Conservation (phyloP, 2,329 filamentous ascomycete genomes). For the Xylariaceae sp. region DNA sequence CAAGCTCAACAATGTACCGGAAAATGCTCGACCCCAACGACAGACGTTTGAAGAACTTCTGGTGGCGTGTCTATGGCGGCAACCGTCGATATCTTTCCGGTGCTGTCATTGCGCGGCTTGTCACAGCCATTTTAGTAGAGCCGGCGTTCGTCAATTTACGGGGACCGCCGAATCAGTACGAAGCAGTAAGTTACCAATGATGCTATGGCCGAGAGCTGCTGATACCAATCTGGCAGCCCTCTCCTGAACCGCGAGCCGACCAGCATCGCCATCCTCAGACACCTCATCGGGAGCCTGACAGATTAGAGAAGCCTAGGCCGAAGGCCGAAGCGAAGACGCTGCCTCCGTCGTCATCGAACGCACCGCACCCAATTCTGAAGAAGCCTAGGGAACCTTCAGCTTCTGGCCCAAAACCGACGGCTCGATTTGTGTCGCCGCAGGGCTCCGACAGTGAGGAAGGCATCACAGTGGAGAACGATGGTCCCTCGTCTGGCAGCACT, state of each 20-base stretch:
- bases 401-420: conserved; percentile 49
- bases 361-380: conserved; percentile 52
- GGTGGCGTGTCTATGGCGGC: conserved; percentile 60
- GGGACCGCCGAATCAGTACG: conserved; percentile 46
- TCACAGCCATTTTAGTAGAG: conserved; percentile 50
- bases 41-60: conserved; percentile 55
- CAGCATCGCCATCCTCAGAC: conserved; percentile 6
- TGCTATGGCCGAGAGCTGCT: conserved; percentile 6
- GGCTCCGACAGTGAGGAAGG: conserved; percentile 37
- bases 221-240: conserved; percentile 14
- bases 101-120: conserved; percentile 45
- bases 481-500: conserved; percentile 35
- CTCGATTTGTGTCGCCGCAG: conserved; percentile 51
- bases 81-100: conserved; percentile 46
- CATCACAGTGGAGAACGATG: conserved; percentile 22
- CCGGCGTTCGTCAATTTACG: conserved; percentile 49
- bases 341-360: conserved; percentile 36
- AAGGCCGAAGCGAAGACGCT: conserved; percentile 17
- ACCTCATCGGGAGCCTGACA: background rate
- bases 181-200: conserved; percentile 34
- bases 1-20: conserved; percentile 53
- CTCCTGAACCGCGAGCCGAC: conserved; percentile 14
- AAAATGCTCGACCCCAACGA: conserved; percentile 55
- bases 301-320: conserved; percentile 12
- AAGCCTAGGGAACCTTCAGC: conserved; percentile 48